Evolutionary conservation across 2,329 filamentous ascomycete genomes (phyloP).

Genomic region (Cladosporium cucumerinum): DNA sequence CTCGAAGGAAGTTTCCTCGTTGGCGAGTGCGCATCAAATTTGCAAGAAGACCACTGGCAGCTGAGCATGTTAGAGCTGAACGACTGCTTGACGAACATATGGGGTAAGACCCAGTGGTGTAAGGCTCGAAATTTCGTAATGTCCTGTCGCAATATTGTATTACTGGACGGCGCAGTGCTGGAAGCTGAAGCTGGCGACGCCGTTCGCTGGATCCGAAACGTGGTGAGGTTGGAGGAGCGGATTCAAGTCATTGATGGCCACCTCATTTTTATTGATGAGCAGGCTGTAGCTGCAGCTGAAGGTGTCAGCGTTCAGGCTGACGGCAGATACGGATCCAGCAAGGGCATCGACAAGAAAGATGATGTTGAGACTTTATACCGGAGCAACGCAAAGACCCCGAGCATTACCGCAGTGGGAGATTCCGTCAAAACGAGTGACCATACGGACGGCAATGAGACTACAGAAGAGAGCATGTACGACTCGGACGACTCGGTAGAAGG

Average conservation of each 20-base stretch:
- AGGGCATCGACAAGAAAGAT: neutral
- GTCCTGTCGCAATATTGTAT: too few species aligned
- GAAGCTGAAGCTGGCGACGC: too few species aligned
- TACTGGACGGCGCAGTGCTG: too few species aligned
- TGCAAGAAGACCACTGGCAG: too few species aligned
- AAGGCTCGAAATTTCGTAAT: too few species aligned
- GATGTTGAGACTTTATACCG: neutral
- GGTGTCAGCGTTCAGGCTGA: neutral
- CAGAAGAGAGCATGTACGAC: neutral
- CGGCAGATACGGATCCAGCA: neutral
- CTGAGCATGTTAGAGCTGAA: too few species aligned
- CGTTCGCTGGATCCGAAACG: too few species aligned
- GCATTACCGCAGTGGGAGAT: neutral
- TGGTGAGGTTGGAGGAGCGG: neutral
- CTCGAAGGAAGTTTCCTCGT: too few species aligned
- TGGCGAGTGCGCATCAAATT: too few species aligned
- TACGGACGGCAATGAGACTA: neutral
- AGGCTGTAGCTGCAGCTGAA: neutral
- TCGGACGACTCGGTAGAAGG: conserved; percentile 17
- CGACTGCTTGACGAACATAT: too few species aligned
- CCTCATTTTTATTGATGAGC: neutral
- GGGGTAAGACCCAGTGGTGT: too few species aligned
- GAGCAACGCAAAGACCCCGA: neutral
- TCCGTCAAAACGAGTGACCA: neutral
- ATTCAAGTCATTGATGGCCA: neutral